Base-by-base conservation (phyloP, 2,329 filamentous ascomycete genomes). In the Fusarium cyanostomum region DNA sequence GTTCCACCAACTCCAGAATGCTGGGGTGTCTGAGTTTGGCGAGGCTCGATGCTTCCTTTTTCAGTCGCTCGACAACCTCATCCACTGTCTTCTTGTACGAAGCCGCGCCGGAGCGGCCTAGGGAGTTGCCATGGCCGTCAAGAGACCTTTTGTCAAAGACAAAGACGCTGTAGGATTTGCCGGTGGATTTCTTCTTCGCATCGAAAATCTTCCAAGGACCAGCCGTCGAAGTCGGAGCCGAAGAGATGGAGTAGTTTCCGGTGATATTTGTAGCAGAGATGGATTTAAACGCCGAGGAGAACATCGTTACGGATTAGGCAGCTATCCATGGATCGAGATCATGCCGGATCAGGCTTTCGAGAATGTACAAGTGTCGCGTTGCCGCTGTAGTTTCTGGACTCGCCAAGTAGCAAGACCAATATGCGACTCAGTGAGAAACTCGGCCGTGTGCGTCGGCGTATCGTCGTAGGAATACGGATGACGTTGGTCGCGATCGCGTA, bases 151-250 rank as follows among this genome's bases (percentile, higher is more conserved):
- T 89, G 67, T 99, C 95, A 75, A 98, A 97, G 66, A 98, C 89
- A 72, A 98, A 99, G 67, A 98, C 89, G 13, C 94, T 97, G 52
- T 90, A 95, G 8, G 89, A 78, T 75, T 95, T 96, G 67, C 92
- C 92, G 0, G 93, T 97, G 27, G 91, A 92, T 79, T 97, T 98
- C 80, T 96, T 96, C 82, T 96, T 98, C 57, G 92, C 94, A 80
- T 97, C 94, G 83, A 94, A 94, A 72, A 99, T 95, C 81, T 93
- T 96, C 95, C 95, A 99, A 56, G 94, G 92, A 15, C 95, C 95
- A 13, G 94, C 92, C 49, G 87, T 87, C 48, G 92, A 91, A n/a
- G 87, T 89, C 10, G 91, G 86, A 58, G 86, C 87, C 24, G 89
- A 84, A 18, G 92, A 89, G 66, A 98, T 83, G 68, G 90, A 87